Evolutionary conservation across 2,329 filamentous ascomycete genomes (phyloP).

Genomic region (Botryotinia convoluta): DNA sequence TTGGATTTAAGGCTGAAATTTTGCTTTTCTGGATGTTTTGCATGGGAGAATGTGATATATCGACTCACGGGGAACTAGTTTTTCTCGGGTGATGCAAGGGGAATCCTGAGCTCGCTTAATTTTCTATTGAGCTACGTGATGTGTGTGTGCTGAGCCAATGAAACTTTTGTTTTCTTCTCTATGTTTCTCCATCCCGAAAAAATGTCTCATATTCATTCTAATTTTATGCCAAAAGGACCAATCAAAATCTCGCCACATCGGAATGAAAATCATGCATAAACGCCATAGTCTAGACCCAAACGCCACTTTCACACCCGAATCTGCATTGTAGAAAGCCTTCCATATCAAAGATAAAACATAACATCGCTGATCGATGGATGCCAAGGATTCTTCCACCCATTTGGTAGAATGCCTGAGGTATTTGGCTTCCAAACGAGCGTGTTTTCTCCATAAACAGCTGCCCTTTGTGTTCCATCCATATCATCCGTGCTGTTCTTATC

Average conservation of each 20-base stretch:
- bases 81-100: neutral
- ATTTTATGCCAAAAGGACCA: neutral
- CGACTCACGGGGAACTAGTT: neutral
- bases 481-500: neutral
- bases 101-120: neutral
- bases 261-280: too few species aligned
- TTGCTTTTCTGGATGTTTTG: neutral
- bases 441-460: neutral
- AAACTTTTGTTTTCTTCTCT: neutral
- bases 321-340: neutral
- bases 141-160: neutral
- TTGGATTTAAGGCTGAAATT: neutral
- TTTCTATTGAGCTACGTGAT: neutral
- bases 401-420: neutral
- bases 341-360: slow-evolving; percentile 2
- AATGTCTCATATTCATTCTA: too few species aligned
- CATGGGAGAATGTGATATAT: neutral
- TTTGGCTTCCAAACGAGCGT: neutral
- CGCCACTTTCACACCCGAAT: neutral
- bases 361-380: neutral
- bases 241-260: neutral
- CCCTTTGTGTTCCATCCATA: neutral
- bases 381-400: neutral
- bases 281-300: neutral
- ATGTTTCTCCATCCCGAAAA: neutral